A percentile compares a stretch with the other conserved stretches of the same genome.
These are phyloP conservation scores for Phytophthora agathidicida DNA, from an alignment of 352 stramenopile genomes.

Conservation along the genomic window DNA sequence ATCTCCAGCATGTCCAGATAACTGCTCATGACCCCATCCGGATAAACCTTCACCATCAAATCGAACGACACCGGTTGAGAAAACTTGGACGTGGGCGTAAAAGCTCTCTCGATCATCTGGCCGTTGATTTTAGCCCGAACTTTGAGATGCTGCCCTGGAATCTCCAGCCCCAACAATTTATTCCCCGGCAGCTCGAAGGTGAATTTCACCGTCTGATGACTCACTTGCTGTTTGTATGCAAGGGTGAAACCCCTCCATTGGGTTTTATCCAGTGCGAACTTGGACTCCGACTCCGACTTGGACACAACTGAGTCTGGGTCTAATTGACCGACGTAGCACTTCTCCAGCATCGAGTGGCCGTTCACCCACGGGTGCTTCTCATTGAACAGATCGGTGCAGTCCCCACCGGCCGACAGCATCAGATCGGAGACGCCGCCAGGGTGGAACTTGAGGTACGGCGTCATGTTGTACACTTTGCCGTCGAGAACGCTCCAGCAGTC, in stretches of 20 bases:
- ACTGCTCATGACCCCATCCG: conserved; percentile 73
- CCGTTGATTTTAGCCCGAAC: conserved; percentile 77
- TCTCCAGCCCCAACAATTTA: conserved; percentile 71
- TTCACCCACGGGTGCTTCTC: conserved; percentile 98
- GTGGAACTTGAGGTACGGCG: conserved; percentile 97
- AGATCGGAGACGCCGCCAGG: conserved; percentile 95
- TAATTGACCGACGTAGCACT: conserved; percentile 79
- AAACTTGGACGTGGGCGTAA: conserved; percentile 82
- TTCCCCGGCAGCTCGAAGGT: conserved; percentile 73
- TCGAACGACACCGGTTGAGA: conserved; percentile 67
- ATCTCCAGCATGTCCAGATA: conserved; percentile 62
- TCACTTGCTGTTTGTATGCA: conserved; percentile 59
- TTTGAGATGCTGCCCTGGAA: conserved; percentile 84
- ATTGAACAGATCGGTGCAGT: conserved; percentile 96
- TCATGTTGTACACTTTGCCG: conserved; percentile 96
- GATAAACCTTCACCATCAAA: conserved; percentile 81
- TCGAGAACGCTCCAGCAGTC: conserved; percentile 95
- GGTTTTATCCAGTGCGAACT: conserved; percentile 62
- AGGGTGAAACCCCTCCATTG: conserved; percentile 77
- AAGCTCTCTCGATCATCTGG: conserved; percentile 76
- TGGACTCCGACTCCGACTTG: conserved; percentile 23
- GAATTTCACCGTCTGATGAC: conserved; percentile 67
- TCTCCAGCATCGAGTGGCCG: conserved; percentile 89
- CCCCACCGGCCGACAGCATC: conserved; percentile 90
- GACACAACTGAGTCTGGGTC: conserved; percentile 53